Percentiles rank a stretch among this genome's conserved stretches.
Conservation (phyloP, 1,139 yeast genomes). For the Hansenula sp. region DNA sequence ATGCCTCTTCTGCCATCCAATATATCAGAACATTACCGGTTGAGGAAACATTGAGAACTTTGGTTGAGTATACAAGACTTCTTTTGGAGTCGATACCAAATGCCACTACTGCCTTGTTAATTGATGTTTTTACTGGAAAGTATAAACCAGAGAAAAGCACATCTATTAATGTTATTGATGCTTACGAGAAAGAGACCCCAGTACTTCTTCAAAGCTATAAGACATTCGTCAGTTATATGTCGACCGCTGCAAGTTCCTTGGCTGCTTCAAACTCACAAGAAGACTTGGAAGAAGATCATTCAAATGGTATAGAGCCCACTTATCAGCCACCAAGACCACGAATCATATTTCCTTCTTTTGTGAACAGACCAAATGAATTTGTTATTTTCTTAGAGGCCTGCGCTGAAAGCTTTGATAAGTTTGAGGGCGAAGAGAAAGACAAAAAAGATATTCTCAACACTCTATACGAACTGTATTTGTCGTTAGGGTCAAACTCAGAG, state of each 20-base stretch:
- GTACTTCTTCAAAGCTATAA: slow-evolving; percentile 61
- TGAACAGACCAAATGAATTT: slow-evolving; percentile 81
- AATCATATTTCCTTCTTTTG: slow-evolving; percentile 80
- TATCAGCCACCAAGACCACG: slow-evolving; percentile 92
- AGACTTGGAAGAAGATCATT: slow-evolving; percentile 2
- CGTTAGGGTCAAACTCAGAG: slow-evolving; percentile 44
- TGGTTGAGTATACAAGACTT: slow-evolving; percentile 61
- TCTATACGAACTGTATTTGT: slow-evolving; percentile 75
- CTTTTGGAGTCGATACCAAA: slow-evolving; percentile 69
- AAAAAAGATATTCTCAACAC: slow-evolving; percentile 72
- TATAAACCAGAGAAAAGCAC: slow-evolving; percentile 44
- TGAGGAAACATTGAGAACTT: slow-evolving; percentile 73
- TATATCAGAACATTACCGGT: slow-evolving; percentile 70
- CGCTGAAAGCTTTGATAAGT: slow-evolving; percentile 70
- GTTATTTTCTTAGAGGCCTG: slow-evolving; percentile 95
- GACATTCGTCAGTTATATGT: slow-evolving; percentile 66
- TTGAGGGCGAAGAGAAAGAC: slow-evolving; percentile 68
- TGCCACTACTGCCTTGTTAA: slow-evolving; percentile 77
- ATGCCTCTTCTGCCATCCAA: slow-evolving; percentile 58
- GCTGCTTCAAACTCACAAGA: slow-evolving; percentile 8
- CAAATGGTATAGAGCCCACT: slow-evolving; percentile 43
- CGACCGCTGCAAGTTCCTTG: slow-evolving; percentile 26
- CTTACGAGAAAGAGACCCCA: slow-evolving; percentile 25
- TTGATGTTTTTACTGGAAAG: slow-evolving; percentile 85
- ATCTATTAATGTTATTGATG: slow-evolving; percentile 4